A percentile compares a stretch with the other conserved stretches of the same genome.
phyloP scores from a whole-genome alignment of 305 asterid species.

The Fraxinus sp. region DNA sequence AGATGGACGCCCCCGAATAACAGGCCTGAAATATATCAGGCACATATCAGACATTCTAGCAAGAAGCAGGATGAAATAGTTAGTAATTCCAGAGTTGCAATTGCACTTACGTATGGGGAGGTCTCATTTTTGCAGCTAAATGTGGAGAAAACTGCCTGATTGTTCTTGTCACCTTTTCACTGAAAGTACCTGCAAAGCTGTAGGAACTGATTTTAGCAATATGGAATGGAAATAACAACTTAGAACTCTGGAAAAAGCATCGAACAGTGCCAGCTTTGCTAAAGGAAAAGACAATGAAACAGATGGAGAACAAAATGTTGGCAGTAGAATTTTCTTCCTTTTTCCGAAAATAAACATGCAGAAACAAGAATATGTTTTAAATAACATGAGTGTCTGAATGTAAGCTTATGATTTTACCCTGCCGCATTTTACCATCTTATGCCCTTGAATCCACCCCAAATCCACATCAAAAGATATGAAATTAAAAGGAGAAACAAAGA shows the following conservation, averaged over 20 bases:
- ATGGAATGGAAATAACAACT: not conserved
- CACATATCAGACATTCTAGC: conserved; percentile 22
- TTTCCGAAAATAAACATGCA: not conserved
- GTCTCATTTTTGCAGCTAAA: conserved; percentile 98
- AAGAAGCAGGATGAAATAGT: conserved; percentile 21
- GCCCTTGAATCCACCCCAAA: not conserved
- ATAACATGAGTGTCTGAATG: not conserved
- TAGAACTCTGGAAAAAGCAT: not conserved
- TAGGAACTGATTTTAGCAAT: conserved; percentile 32
- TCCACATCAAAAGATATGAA: not conserved
- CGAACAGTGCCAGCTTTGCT: not conserved
- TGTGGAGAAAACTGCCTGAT: conserved; percentile 93
- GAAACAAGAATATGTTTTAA: not conserved
- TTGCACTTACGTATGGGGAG: conserved; percentile 70
- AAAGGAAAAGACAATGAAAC: not conserved
- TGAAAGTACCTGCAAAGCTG: conserved; percentile 94
- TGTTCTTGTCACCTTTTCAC: conserved; percentile 87
- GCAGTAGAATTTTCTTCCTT: not conserved
- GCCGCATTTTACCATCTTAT: not conserved
- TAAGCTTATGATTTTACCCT: not conserved
- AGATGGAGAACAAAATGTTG: not conserved
- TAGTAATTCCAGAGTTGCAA: conserved; percentile 4
- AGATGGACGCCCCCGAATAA: conserved; percentile 96
- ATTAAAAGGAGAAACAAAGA: not conserved
- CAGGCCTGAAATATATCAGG: conserved; percentile 57